Percentiles rank a stretch among this genome's conserved stretches.
These are phyloP conservation scores for Escovopsis weberi DNA, from an alignment of 2,329 filamentous ascomycete genomes.

Conservation along the genomic window DNA sequence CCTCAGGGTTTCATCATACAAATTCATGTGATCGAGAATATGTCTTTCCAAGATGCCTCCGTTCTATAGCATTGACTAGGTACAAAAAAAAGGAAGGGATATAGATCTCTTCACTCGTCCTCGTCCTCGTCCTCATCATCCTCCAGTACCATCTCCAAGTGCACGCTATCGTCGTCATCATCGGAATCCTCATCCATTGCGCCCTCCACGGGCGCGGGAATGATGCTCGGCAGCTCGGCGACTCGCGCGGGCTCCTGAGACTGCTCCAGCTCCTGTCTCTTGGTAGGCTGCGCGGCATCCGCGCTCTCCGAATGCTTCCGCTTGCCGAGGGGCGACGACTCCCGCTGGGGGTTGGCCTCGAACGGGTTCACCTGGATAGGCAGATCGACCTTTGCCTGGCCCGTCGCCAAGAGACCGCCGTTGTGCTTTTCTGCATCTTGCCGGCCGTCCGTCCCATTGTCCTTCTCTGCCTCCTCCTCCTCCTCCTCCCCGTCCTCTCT, in stretches of 20 bases:
- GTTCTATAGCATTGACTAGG: too few relatives aligned
- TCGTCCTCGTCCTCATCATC: slow-evolving; percentile 25
- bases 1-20: too few relatives aligned
- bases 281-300: slow-evolving; percentile 18
- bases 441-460: slow-evolving; percentile 7
- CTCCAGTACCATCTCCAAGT: slow-evolving; percentile 45
- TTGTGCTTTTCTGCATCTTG: too few relatives aligned
- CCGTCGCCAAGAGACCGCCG: slow-evolving; percentile 6
- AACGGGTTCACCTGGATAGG: slow-evolving; percentile 23
- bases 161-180: slow-evolving; percentile 33
- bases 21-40: too few relatives aligned
- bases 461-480: slow-evolving; percentile 3
- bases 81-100: too few relatives aligned
- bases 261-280: slow-evolving; percentile 25
- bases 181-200: slow-evolving; percentile 14
- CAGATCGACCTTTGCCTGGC: slow-evolving; percentile 11
- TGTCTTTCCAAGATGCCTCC: neutral
- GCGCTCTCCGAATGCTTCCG: slow-evolving; percentile 23
- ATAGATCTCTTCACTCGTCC: slow-evolving; percentile 6
- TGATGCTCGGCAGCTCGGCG: slow-evolving; percentile 7
- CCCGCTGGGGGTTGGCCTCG: slow-evolving; percentile 12
- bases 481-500: slow-evolving; percentile 16
- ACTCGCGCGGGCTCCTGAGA: slow-evolving; percentile 5
- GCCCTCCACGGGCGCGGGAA: slow-evolving; percentile 5
- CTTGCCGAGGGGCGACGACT: slow-evolving; percentile 18